Percentiles rank a stretch among this genome's conserved stretches.
phyloP scores from a whole-genome alignment of 176 grass and related monocot genomes.

The Otatea glauca region DNA sequence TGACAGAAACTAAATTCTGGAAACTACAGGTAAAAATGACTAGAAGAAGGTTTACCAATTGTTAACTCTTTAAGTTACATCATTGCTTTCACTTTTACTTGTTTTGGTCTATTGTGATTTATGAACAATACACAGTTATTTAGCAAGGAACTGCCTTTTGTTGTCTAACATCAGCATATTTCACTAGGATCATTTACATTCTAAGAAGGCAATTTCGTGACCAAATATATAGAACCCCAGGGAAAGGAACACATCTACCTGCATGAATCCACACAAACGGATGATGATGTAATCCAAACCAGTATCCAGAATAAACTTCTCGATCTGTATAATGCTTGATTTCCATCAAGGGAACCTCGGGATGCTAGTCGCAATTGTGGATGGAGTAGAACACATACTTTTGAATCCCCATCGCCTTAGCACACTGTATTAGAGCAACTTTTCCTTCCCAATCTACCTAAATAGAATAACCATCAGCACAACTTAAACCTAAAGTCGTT shows the following conservation, averaged over 20 bases:
- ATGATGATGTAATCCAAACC: conserved; percentile 78
- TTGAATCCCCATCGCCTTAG: conserved; percentile 98
- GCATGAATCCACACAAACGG: conserved; percentile 96
- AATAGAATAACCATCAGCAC: conserved; percentile 57
- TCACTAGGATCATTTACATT: conserved; percentile 18
- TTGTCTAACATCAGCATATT: conserved; percentile 27
- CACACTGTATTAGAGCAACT: conserved; percentile 97
- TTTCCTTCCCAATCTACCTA: conserved; percentile 99
- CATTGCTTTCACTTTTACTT: not conserved
- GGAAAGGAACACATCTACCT: conserved; percentile 56
- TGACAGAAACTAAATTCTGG: conserved; percentile 33
- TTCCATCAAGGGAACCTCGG: conserved; percentile 98
- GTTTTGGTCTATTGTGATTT: not conserved
- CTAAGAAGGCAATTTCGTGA: conserved; percentile 24
- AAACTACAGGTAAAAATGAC: conserved; percentile 22
- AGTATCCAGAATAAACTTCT: conserved; percentile 91
- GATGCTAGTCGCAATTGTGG: conserved; percentile 98
- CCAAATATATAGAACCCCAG: conserved; percentile 18
- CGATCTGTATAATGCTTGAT: conserved; percentile 99
- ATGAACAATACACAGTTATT: not conserved
- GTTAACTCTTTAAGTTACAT: not conserved
- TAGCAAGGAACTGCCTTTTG: conserved; percentile 19
- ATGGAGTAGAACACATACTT: conserved; percentile 98
- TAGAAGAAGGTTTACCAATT: not conserved
- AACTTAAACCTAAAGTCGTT: not conserved